Evolutionary conservation across 75 land plant genomes (phyloP).

Genomic region (Selaginella tamariscina): DNA sequence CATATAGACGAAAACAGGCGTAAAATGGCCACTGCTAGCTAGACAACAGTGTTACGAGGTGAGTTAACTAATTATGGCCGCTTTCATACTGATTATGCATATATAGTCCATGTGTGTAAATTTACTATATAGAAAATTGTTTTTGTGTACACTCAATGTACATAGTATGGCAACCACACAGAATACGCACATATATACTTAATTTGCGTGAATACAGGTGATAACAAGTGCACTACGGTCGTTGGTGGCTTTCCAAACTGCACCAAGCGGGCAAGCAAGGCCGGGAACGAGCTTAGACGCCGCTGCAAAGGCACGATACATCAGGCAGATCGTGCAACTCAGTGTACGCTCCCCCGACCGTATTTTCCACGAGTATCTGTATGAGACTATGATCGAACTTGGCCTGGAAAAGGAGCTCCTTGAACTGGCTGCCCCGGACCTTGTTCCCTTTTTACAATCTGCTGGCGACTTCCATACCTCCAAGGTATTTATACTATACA

Average conservation of each 20-base stretch:
- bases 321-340: constrained; percentile 8
- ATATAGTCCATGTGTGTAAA: too few relatives aligned
- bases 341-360: constrained; percentile 2
- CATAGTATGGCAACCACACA: too few relatives aligned
- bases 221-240: not conserved
- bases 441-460: constrained; percentile 5
- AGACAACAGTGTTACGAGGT: constrained; percentile 9
- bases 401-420: constrained; percentile 7
- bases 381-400: constrained; percentile 2
- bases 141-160: not conserved
- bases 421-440: constrained; percentile 3
- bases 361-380: not conserved
- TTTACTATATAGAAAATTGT: too few relatives aligned
- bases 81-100: too few relatives aligned
- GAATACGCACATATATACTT: too few relatives aligned
- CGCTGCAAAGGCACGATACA: not conserved
- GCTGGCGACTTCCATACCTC: not conserved
- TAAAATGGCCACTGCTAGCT: not conserved
- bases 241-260: not conserved
- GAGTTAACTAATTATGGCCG: too few relatives aligned
- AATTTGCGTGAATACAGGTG: too few relatives aligned
- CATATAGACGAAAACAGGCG: constrained; percentile 1
- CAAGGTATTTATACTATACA: not conserved
- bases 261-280: not conserved
- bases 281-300: not conserved